Conservation (phyloP, 257 asterid species). For the Ajuga chamaepitys region DNA sequence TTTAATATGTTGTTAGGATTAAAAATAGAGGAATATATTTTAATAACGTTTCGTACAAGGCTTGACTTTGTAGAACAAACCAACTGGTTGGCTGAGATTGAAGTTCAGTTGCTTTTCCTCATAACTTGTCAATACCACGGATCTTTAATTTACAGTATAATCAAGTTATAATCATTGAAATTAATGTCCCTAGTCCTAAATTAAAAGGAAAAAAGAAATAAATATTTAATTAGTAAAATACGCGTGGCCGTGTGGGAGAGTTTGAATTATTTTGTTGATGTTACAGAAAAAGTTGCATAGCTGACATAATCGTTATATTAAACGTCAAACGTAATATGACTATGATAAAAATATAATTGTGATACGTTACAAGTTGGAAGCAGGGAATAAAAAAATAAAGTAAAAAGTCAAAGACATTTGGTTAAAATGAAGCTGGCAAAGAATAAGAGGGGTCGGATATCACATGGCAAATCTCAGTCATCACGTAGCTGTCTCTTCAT, state of each 20-base stretch:
- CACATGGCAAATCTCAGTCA: conserved; percentile 35
- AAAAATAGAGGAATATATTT: too few relatives aligned
- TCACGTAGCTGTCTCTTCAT: conserved; percentile 14
- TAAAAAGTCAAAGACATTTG: conserved; percentile 24
- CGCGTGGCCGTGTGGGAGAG: conserved; percentile 13
- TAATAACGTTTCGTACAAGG: background rate
- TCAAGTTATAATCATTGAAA: background rate
- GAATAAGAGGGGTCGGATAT: conserved; percentile 18
- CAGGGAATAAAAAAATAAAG: background rate
- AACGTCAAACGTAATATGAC: conserved; percentile 15
- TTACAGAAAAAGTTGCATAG: background rate
- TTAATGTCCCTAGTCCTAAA: background rate
- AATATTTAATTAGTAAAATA: background rate
- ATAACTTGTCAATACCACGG: background rate
- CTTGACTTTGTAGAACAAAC: conserved; percentile 8
- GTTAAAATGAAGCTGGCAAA: conserved; percentile 29
- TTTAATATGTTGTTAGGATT: too few relatives aligned
- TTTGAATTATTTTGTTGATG: background rate
- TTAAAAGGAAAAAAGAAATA: background rate
- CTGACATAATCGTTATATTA: conserved; percentile 15
- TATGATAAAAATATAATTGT: background rate
- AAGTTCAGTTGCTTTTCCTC: background rate
- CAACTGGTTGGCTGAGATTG: background rate
- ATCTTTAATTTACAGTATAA: background rate
- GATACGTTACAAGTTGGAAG: background rate